phyloP scores from a whole-genome alignment of 2,329 filamentous ascomycete genomes.

The Calonectria pseudoreteaudii region DNA sequence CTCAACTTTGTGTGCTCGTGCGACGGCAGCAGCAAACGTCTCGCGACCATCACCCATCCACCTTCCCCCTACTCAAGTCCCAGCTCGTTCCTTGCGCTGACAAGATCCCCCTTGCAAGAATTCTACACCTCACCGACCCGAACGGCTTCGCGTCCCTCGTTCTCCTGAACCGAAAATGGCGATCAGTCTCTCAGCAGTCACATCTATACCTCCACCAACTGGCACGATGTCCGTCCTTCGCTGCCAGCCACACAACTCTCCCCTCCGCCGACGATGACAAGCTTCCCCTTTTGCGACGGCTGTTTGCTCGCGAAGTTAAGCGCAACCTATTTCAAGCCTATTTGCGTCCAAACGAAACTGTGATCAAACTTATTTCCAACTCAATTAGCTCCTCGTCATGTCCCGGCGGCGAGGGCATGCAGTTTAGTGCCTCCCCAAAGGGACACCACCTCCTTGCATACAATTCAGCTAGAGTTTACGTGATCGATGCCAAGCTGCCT shows the following conservation, averaged over 20 bases:
- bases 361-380: constrained; percentile 84
- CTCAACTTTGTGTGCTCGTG: constrained; percentile 38
- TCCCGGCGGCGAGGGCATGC: constrained; percentile 86
- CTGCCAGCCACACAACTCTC: constrained; percentile 60
- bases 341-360: constrained; percentile 74
- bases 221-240: constrained; percentile 69
- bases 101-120: constrained; percentile 55
- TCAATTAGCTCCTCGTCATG: constrained; percentile 87
- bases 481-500: constrained; percentile 74
- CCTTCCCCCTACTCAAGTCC: neutral
- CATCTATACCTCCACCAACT: constrained; percentile 74
- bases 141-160: constrained; percentile 75
- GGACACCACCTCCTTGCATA: constrained; percentile 82
- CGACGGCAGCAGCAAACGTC: neutral
- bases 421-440: constrained; percentile 82
- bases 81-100: constrained; percentile 30
- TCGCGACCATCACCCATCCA: neutral
- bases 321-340: constrained; percentile 84
- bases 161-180: constrained; percentile 75
- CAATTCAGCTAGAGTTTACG: constrained; percentile 86
- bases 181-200: constrained; percentile 71
- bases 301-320: constrained; percentile 78
- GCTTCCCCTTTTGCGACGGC: constrained; percentile 70
- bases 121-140: constrained; percentile 69
- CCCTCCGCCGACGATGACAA: constrained; percentile 58